Conservation (phyloP, 768 basidiomycete genomes). For the Phanerochaete carnosa region DNA sequence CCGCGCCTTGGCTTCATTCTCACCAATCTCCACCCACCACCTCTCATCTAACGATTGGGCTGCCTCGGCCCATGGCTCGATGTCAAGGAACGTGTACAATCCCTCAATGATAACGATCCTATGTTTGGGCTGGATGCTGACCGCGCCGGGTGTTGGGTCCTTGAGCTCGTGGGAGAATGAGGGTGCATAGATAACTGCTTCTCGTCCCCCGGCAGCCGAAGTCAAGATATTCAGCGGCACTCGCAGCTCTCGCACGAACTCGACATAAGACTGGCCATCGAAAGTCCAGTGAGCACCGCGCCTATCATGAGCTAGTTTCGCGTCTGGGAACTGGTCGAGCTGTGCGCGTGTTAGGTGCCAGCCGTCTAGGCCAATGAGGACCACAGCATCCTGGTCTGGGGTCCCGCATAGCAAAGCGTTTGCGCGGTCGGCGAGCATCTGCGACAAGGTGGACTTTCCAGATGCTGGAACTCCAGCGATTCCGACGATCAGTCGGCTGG, state of each 20-base stretch:
- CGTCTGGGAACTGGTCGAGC: constrained; percentile 74
- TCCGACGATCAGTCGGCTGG: constrained; percentile 60
- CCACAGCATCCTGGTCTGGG: constrained; percentile 32
- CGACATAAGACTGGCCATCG: constrained; percentile 66
- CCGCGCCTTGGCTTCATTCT: constrained; percentile 51
- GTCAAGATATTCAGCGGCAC: constrained; percentile 19
- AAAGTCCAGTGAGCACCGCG: constrained; percentile 94
- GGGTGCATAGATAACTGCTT: constrained; percentile 55
- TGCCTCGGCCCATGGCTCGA: constrained; percentile 69
- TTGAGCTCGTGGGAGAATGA: constrained; percentile 87
- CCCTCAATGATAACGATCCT: constrained; percentile 88
- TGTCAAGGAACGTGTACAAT: constrained; percentile 77
- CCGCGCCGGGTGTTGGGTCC: constrained; percentile 67
- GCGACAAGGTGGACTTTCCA: constrained; percentile 80
- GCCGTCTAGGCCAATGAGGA: constrained; percentile 82
- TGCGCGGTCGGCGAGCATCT: constrained; percentile 47
- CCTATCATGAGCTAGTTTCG: constrained; percentile 70
- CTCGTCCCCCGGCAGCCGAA: neutral
- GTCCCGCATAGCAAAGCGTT: constrained; percentile 39
- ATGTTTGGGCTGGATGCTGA: constrained; percentile 57
- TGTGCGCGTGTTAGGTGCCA: constrained; percentile 86
- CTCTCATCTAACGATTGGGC: constrained; percentile 69
- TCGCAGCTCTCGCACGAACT: constrained; percentile 61
- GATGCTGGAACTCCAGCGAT: constrained; percentile 81
- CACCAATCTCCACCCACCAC: constrained; percentile 66